phyloP scores from a whole-genome alignment of 225 moss, liverwort and hornwort species.

The Antitrichia curtipendula region DNA sequence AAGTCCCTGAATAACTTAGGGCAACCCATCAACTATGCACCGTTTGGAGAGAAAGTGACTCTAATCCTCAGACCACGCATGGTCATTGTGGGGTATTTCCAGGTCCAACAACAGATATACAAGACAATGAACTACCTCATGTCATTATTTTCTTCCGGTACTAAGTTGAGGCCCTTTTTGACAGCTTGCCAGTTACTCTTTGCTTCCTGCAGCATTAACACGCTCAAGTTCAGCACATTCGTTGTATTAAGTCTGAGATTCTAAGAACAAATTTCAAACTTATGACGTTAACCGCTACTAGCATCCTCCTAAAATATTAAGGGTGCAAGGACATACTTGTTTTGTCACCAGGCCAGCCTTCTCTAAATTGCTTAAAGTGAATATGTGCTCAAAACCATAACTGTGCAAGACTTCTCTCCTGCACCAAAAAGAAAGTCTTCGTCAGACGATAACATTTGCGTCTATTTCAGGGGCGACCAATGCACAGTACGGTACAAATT shows the following conservation, averaged over 20 bases:
- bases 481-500: neutral
- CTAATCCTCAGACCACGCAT: neutral
- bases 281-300: neutral
- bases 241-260: neutral
- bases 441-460: neutral
- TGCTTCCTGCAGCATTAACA: constrained; percentile 44
- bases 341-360: constrained; percentile 72
- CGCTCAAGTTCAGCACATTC: neutral
- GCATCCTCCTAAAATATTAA: neutral
- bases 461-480: neutral
- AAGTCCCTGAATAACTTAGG: neutral
- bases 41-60: neutral
- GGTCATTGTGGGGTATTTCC: neutral
- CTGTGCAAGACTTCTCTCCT: constrained; percentile 91
- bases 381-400: constrained; percentile 98
- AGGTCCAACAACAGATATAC: neutral
- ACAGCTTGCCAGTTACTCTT: constrained; percentile 82
- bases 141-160: constrained; percentile 81
- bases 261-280: neutral
- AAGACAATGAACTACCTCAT: constrained; percentile 34
- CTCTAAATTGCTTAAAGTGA: constrained; percentile 86
- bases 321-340: constrained; percentile 33
- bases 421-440: neutral
- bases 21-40: neutral
- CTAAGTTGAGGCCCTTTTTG: constrained; percentile 70